A percentile compares a stretch with the other conserved stretches of the same genome.
phyloP scores from a whole-genome alignment of 139 green algal species.

The Chlamydomonas sp. region DNA sequence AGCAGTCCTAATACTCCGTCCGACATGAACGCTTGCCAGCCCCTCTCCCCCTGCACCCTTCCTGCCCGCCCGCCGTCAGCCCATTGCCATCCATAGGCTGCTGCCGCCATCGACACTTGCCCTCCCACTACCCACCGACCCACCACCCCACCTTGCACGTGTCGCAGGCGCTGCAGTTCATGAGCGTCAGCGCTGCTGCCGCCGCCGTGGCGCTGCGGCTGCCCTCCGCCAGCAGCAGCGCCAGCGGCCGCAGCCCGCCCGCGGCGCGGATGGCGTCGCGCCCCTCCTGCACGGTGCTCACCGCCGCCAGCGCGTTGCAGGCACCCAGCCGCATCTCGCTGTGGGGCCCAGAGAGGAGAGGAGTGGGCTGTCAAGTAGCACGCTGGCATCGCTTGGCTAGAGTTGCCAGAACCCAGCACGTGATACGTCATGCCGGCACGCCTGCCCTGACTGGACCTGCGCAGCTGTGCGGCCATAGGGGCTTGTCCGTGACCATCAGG shows the following conservation, averaged over 20 bases:
- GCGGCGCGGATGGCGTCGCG: constrained; percentile 22
- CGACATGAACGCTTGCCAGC: too few relatives aligned
- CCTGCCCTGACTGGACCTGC: too few relatives aligned
- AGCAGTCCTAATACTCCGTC: too few relatives aligned
- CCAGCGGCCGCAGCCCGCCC: constrained; percentile 30
- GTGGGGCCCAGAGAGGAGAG: not conserved
- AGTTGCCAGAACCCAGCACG: too few relatives aligned
- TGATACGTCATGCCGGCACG: too few relatives aligned
- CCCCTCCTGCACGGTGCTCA: constrained; percentile 15
- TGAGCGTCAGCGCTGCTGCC: constrained; percentile 15
- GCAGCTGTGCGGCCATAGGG: too few relatives aligned
- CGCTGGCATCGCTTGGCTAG: too few relatives aligned
- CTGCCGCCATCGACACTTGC: too few relatives aligned
- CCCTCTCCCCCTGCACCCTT: too few relatives aligned
- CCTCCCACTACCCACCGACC: not conserved
- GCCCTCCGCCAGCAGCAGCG: constrained; percentile 32
- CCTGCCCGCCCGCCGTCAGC: not conserved
- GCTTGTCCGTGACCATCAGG: too few relatives aligned
- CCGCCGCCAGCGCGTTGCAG: constrained; percentile 21
- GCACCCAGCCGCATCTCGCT: constrained; percentile 18
- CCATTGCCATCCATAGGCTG: not conserved
- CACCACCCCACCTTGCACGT: constrained; percentile 13
- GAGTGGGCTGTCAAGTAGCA: not conserved
- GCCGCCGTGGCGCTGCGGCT: not conserved
- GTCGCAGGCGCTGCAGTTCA: constrained; percentile 38